Base-by-base conservation (phyloP, 2,329 filamentous ascomycete genomes). In the Alternaria triticina region DNA sequence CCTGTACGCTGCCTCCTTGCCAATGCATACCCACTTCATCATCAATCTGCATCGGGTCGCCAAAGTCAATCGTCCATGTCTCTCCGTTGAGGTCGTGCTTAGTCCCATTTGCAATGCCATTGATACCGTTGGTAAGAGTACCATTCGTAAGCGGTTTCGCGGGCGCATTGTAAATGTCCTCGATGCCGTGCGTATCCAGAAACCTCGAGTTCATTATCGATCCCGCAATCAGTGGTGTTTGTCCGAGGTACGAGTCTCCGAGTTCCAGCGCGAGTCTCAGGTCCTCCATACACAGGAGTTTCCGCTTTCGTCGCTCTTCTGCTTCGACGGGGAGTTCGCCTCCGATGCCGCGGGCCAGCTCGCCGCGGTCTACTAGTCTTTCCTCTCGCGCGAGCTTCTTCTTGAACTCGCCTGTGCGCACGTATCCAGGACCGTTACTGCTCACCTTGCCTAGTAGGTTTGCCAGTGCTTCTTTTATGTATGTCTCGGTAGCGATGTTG, bases 301-400 rank as follows among this genome's bases (percentile, higher is more conserved):
- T 87, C 43, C 93, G 86, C 70, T 91, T 88, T 59, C 88, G 88
- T 15, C 91, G 90, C 57, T 91, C 90, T 75, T 91, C 93, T 4
- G 91, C 88, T 79, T 97, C 94, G 36, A 94, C 83, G 0, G 94
- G 95, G 6, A 97, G 82, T 27, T 97, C 81, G 1, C 94, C 94
- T 51, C 87, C 90, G 63, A 91, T 90, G 62, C 94, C 92, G 69
- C 92, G 86, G 17, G 87, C 83, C 2, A 96, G 78, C 70, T 94
- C 91, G 5, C 94, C 93, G n/a, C 88, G 85, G 44, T 89, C 86
- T 25, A 88, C 89, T 0, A 88, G 87, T 46, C 90, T 86, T 76
- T 97, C 94, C 78, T 97, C 94, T 50, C 85, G 84, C 58, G 89
- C 88, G 11, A 97, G 84, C 76, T 93, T 91, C 62, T 87, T 86